Base-by-base conservation (phyloP, 768 basidiomycete genomes). In the Leccinum incarnatum region DNA sequence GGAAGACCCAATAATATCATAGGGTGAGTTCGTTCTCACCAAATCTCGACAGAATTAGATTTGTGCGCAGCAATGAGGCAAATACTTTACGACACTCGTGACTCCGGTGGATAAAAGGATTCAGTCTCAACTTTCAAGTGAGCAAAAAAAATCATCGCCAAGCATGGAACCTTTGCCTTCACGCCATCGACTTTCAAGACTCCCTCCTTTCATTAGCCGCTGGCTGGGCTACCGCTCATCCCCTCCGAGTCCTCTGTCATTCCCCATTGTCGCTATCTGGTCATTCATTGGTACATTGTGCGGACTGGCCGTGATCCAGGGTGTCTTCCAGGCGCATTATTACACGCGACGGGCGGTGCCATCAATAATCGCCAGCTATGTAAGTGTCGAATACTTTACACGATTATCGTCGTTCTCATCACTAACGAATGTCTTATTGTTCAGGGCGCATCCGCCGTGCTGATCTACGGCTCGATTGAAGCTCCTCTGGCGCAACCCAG, bases 381-480 rank as follows among this genome's bases (percentile, higher is more conserved):
- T 62, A 56, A 65, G 65, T 19, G 19, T 59, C 46, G 50, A 17
- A 17, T 45, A 49, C n/a, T 34, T 11, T 10, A n/a, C 34, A 32
- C 15, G 0, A 4, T 37, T 11, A 0, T 19, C 55, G 23, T 46
- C 27, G 19, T n/a, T 10, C 17, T 30, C 21, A 49, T 54, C 19
- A 50, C 48, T 5, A 14, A 54, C 54, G 36, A 46, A 2, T 17
- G 8, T 54, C 34, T 0, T 29, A 0, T 40, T 19, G 6, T 37
- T 32, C 64, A 84, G 84, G 83, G 80, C 21, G 82, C 82, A 17
- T 79, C 80, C 6, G 83, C 83, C 6, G 79, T 83, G 6, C 72
- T 85, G 47, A 76, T 81, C 30, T 84, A 83, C 57, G 82, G 81
- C 15, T 75, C 78, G 3, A 76, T 84, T 47, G 81, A 85, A 14